Evolutionary conservation across 192 early-diverging fungal species (phyloP).

Genomic region (Backusella sp.): DNA sequence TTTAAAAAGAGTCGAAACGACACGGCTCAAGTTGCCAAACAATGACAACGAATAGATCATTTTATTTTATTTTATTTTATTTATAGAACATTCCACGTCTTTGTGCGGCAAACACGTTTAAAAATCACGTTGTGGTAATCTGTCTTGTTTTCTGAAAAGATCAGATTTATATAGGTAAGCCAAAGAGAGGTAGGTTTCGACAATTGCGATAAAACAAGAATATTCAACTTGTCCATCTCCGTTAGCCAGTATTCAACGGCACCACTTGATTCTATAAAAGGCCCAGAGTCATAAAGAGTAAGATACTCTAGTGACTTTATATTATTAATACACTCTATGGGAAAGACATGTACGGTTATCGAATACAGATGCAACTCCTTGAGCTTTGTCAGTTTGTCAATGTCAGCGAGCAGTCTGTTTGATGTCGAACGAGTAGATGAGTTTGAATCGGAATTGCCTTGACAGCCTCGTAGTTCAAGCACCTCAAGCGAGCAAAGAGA

Average conservation of each 20-base stretch:
- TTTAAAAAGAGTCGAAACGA: too few species aligned
- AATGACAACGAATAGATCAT: background rate
- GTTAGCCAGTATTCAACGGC: background rate
- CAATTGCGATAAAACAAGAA: background rate
- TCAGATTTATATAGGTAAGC: background rate
- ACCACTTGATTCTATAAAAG: background rate
- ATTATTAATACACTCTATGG: slow-evolving; percentile 1
- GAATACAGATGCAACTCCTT: background rate
- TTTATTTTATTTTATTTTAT: background rate
- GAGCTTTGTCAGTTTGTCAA: background rate
- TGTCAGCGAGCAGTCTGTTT: background rate
- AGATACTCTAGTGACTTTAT: background rate
- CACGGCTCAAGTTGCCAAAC: too few species aligned
- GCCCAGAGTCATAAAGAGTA: background rate
- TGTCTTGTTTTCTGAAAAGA: background rate
- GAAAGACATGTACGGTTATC: background rate
- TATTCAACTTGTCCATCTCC: background rate
- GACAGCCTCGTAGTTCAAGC: background rate
- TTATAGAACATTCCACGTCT: background rate
- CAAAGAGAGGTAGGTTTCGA: background rate
- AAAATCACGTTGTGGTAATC: background rate
- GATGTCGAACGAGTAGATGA: background rate
- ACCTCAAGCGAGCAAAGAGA: background rate
- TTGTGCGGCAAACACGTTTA: background rate
- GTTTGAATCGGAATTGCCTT: background rate